These are phyloP conservation scores for Xylariales sp. DNA, from an alignment of 2,329 filamentous ascomycete species.

Conservation along the genomic window DNA sequence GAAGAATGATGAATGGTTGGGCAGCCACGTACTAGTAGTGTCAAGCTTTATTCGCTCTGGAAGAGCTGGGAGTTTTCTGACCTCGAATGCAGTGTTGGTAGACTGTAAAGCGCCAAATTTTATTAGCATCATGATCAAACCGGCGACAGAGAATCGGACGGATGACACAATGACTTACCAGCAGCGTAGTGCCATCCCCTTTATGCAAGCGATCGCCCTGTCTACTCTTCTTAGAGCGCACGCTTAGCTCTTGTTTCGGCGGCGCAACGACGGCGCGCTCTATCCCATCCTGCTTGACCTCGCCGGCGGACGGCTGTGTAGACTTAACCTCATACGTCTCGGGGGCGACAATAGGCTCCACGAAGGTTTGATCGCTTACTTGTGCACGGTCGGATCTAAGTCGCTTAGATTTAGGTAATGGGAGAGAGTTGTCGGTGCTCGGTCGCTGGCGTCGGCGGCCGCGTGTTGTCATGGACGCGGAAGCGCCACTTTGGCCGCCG, in stretches of 20 bases:
- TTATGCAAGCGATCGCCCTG: slow-evolving; percentile 72
- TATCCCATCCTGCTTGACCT: slow-evolving; percentile 60
- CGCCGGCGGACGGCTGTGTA: slow-evolving; percentile 61
- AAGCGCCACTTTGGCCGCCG: slow-evolving; percentile 53
- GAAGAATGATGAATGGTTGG: slow-evolving; percentile 1
- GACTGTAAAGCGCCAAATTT: slow-evolving; percentile 63
- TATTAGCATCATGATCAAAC: not conserved
- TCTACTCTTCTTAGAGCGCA: slow-evolving; percentile 72
- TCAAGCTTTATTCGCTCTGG: slow-evolving; percentile 80
- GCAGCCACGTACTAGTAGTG: slow-evolving; percentile 67
- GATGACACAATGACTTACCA: slow-evolving; percentile 64
- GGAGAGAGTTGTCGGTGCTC: slow-evolving; percentile 64
- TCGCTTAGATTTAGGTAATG: slow-evolving; percentile 73
- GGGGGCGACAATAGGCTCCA: slow-evolving; percentile 61
- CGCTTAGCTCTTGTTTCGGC: slow-evolving; percentile 65
- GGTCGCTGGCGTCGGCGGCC: slow-evolving; percentile 72
- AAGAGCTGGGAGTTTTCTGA: slow-evolving; percentile 84
- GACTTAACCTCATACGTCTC: slow-evolving; percentile 69
- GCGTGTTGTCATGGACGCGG: slow-evolving; percentile 63
- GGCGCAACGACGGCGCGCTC: slow-evolving; percentile 54
- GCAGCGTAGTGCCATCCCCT: slow-evolving; percentile 73
- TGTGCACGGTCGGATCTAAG: slow-evolving; percentile 59
- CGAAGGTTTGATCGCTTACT: slow-evolving; percentile 68
- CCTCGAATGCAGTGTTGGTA: slow-evolving; percentile 84
- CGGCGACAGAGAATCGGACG: not conserved